Evolutionary conservation across 805 yeast species (phyloP).

Genomic region (Suhomyces xylopsoci): DNA sequence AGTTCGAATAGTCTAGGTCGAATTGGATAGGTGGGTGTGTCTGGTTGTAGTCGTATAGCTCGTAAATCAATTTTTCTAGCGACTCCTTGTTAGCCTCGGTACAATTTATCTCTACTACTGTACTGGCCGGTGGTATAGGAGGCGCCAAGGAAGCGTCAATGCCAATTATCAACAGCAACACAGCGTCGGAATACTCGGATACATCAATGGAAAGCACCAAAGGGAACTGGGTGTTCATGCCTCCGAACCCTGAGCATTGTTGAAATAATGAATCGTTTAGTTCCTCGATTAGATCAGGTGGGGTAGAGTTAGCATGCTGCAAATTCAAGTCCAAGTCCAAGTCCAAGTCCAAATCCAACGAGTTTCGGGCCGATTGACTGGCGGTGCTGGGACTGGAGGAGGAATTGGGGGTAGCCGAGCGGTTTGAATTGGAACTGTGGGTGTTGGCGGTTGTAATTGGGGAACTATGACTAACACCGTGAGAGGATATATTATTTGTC

Average conservation of each 20-base stretch:
- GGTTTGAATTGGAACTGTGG: not conserved
- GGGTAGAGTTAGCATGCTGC: not conserved
- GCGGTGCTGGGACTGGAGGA: not conserved
- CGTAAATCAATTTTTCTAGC: slow-evolving; percentile 11
- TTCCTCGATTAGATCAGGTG: slow-evolving; percentile 4
- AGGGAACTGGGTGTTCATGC: slow-evolving; percentile 6
- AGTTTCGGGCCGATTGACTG: not conserved
- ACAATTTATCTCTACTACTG: not conserved
- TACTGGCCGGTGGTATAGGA: not conserved
- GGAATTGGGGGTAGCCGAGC: not conserved
- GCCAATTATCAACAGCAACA: not conserved
- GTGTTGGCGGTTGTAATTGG: not conserved
- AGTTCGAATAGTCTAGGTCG: slow-evolving; percentile 25
- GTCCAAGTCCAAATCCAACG: not conserved
- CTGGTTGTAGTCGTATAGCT: slow-evolving; percentile 8
- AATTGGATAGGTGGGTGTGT: slow-evolving; percentile 1
- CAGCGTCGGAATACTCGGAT: not conserved
- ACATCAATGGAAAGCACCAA: not conserved
- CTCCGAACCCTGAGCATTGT: not conserved
- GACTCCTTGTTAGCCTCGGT: slow-evolving; percentile 3
- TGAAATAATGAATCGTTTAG: slow-evolving; percentile 9
- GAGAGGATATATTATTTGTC: not conserved
- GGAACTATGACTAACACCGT: not conserved
- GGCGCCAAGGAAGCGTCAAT: not conserved
- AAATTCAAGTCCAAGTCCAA: not conserved